phyloP scores from a whole-genome alignment of 306 rosid species.

The Arachis hypogaea region DNA sequence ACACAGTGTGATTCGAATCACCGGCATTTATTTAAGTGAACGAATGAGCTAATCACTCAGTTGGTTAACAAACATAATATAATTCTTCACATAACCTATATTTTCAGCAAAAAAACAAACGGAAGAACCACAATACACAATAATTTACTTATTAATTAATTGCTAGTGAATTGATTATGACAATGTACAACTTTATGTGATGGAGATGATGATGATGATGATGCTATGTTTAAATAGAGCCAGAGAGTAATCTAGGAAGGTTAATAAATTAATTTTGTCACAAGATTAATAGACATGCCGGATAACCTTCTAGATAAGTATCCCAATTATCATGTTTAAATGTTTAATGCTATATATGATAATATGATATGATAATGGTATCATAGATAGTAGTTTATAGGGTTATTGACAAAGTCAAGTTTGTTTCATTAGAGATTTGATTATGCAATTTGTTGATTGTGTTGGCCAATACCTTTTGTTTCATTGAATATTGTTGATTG shows the following conservation, averaged over 20 bases:
- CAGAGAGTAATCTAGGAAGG: background rate
- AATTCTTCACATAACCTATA: conserved; percentile 26
- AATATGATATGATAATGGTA: background rate
- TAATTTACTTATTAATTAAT: conserved; percentile 9
- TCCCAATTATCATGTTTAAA: background rate
- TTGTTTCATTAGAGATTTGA: conserved; percentile 20
- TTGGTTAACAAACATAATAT: background rate
- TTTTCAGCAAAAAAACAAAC: background rate
- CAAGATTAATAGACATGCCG: conserved; percentile 36
- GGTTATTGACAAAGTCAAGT: conserved; percentile 43
- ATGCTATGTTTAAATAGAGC: conserved; percentile 5
- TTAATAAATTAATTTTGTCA: conserved; percentile 8
- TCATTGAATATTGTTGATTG: background rate
- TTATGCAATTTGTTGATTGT: conserved; percentile 32
- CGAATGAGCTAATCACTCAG: too few relatives aligned
- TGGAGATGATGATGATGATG: background rate
- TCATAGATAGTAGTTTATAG: conserved; percentile 4
- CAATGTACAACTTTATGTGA: background rate
- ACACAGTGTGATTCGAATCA: too few relatives aligned
- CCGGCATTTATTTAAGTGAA: too few relatives aligned
- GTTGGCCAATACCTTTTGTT: conserved; percentile 15
- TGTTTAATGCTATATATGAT: background rate
- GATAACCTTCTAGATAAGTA: conserved; percentile 34
- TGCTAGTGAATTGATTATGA: background rate
- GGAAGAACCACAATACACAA: conserved; percentile 1